These are phyloP conservation scores for Pseudogymnoascus sp. DNA, from an alignment of 2,329 filamentous ascomycete genomes.

Conservation along the genomic window DNA sequence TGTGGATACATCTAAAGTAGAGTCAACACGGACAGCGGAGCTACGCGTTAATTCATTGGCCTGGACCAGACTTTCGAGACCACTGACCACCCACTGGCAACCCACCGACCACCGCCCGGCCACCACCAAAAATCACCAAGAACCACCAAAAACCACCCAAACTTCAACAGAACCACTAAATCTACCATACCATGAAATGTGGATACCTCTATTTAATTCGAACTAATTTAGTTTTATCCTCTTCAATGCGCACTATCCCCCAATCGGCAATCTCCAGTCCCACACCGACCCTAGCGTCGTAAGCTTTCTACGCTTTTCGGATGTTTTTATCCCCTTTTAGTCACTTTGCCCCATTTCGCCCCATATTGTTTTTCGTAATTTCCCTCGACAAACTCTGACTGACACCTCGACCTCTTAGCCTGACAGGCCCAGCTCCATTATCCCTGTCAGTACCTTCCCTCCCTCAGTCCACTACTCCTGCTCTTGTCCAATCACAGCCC, in stretches of 20 bases:
- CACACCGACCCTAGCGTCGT: neutral
- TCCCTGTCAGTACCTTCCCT: conserved; percentile 6
- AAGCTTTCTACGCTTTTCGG: neutral
- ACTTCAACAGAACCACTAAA: neutral
- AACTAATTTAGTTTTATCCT: neutral
- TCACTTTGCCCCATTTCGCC: neutral
- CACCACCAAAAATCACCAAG: too few relatives aligned
- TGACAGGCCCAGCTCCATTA: conserved; percentile 6
- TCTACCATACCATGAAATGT: neutral
- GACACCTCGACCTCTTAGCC: conserved; percentile 6
- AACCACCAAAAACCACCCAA: too few relatives aligned
- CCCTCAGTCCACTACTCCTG: neutral
- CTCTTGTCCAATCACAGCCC: neutral
- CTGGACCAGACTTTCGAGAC: neutral
- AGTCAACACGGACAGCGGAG: neutral
- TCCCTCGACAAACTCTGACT: conserved; percentile 1
- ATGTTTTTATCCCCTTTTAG: neutral
- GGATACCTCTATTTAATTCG: neutral
- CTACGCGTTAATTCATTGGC: neutral
- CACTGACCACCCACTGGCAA: neutral
- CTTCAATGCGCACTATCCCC: neutral
- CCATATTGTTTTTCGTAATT: neutral
- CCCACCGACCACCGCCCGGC: neutral
- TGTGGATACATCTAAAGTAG: neutral
- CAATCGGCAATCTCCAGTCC: neutral